phyloP scores from a whole-genome alignment of 164 flowering plant genomes.

The Tinospora cordifolia region DNA sequence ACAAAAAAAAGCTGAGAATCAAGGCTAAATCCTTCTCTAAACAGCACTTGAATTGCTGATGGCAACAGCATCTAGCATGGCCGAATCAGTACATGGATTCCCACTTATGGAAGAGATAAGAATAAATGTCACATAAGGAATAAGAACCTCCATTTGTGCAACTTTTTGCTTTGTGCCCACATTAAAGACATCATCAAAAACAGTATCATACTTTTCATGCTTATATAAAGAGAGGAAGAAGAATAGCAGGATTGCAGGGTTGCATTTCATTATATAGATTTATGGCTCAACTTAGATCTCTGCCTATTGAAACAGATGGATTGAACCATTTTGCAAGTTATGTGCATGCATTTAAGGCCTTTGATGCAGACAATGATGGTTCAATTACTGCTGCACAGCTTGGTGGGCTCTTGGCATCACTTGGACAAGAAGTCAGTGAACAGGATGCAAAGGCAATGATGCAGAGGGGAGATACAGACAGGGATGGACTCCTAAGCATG shows the following conservation, averaged over 20 bases:
- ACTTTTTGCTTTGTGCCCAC: slow-evolving; percentile 10
- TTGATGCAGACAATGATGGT: slow-evolving; percentile 52
- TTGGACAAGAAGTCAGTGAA: slow-evolving; percentile 33
- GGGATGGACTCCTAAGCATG: slow-evolving; percentile 38
- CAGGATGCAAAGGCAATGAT: slow-evolving; percentile 40
- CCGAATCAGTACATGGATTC: background rate
- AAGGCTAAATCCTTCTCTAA: too few species aligned
- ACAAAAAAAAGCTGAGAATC: background rate
- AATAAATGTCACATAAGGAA: background rate
- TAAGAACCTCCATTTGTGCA: slow-evolving; percentile 6
- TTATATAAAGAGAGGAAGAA: slow-evolving; percentile 11
- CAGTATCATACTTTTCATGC: slow-evolving; percentile 3
- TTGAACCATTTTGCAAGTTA: slow-evolving; percentile 33
- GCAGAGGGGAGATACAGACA: slow-evolving; percentile 33
- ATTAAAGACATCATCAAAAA: slow-evolving; percentile 6
- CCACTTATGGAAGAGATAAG: slow-evolving; percentile 1
- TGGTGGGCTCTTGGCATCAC: slow-evolving; percentile 40
- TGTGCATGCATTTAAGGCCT: slow-evolving; percentile 46
- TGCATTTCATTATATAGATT: background rate
- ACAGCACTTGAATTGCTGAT: background rate
- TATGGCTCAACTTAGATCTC: slow-evolving; percentile 34
- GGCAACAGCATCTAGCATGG: background rate
- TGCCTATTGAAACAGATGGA: slow-evolving; percentile 30
- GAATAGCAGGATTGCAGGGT: background rate
- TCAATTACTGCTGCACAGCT: slow-evolving; percentile 36